These are phyloP conservation scores for Ceratobasidium sp. DNA, from an alignment of 1,284 basidiomycete genomes.

Conservation along the genomic window DNA sequence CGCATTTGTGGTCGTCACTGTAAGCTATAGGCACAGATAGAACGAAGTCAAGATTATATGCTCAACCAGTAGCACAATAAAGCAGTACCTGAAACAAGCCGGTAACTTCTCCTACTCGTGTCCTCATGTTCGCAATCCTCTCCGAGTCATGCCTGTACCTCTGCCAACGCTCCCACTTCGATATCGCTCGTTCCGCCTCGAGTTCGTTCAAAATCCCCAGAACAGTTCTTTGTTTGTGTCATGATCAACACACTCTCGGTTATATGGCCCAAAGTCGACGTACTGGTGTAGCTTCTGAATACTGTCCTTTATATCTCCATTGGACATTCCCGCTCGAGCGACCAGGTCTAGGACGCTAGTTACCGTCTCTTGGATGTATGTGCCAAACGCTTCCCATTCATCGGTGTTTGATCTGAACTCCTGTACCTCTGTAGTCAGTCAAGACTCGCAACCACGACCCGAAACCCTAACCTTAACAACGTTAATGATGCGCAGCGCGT, in stretches of 20 bases:
- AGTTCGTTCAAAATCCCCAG: background rate
- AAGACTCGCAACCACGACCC: background rate
- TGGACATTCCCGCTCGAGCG: background rate
- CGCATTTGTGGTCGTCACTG: background rate
- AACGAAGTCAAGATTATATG: too few species aligned
- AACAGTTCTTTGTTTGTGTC: background rate
- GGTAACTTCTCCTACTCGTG: background rate
- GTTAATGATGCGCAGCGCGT: background rate
- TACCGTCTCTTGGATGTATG: background rate
- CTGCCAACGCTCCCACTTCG: background rate
- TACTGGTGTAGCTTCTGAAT: background rate
- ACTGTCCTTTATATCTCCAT: background rate
- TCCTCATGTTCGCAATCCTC: background rate
- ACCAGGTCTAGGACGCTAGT: background rate
- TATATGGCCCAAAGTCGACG: background rate
- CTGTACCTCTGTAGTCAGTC: background rate
- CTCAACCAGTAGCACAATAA: background rate
- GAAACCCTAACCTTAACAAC: background rate
- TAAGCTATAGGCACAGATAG: background rate
- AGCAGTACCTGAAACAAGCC: background rate
- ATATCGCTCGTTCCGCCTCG: background rate
- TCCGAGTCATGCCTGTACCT: slow-evolving; percentile 2
- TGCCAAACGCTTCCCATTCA: background rate
- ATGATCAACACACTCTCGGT: too few species aligned
- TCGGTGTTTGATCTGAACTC: background rate